Evolutionary conservation across 2,329 filamentous ascomycete genomes (phyloP).

Genomic region (Ophiostoma perfectum): DNA sequence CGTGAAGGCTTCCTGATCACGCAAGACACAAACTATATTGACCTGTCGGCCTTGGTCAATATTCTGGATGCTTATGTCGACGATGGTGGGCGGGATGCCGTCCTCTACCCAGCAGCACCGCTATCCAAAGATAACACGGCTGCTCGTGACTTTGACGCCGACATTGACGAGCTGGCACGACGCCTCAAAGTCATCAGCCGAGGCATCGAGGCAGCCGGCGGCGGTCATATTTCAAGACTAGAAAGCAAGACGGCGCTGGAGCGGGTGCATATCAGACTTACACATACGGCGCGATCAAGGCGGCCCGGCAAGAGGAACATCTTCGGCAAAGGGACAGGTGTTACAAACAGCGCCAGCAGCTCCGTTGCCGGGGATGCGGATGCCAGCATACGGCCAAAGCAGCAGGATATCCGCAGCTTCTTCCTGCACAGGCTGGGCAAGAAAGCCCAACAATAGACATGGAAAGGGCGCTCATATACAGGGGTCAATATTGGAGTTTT

Average conservation of each 20-base stretch:
- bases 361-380: background rate
- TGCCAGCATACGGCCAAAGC: slow-evolving; percentile 17
- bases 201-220: slow-evolving; percentile 68
- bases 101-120: slow-evolving; percentile 9
- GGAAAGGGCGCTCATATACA: background rate
- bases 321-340: slow-evolving; percentile 28
- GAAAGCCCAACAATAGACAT: background rate
- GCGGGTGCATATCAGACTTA: slow-evolving; percentile 65
- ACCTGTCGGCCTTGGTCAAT: slow-evolving; percentile 58
- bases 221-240: slow-evolving; percentile 64
- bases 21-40: slow-evolving; percentile 59
- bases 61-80: slow-evolving; percentile 73
- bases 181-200: slow-evolving; percentile 53
- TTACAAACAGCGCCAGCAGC: background rate
- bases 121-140: slow-evolving; percentile 27
- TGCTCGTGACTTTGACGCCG: slow-evolving; percentile 55
- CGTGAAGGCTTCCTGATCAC: slow-evolving; percentile 43
- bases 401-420: slow-evolving; percentile 27
- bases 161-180: slow-evolving; percentile 61
- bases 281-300: slow-evolving; percentile 64
- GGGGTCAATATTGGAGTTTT: background rate
- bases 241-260: slow-evolving; percentile 74
- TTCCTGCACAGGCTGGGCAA: slow-evolving; percentile 20
- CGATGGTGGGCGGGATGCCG: slow-evolving; percentile 36
- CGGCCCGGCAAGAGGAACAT: slow-evolving; percentile 49